Base-by-base conservation (phyloP, 805 yeast species). In the Metschnikowia reukaufii region DNA sequence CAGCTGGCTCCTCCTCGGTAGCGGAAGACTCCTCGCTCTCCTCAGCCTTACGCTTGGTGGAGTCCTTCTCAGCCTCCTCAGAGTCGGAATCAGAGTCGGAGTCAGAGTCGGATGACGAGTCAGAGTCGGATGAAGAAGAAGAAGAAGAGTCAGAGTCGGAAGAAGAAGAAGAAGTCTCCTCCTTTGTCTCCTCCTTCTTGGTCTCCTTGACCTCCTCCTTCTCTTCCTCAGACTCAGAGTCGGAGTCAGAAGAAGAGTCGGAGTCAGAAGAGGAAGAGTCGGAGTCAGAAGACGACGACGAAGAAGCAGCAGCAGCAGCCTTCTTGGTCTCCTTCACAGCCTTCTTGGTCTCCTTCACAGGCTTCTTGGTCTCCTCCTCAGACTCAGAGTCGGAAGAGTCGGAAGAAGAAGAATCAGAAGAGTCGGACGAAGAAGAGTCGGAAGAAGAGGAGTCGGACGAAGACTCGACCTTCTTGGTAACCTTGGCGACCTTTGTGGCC, bases 31-130 rank as follows among this genome's bases (percentile, higher is more conserved):
- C 52, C 41, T 52, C 58, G 32, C 39, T 30, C 19, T 39, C 45
- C 27, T 49, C 51, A 40, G 59, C 58, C 50, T 57, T 51, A 40
- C 62, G 59, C 60, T 59, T 59, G 76, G 34, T 63, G 53, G 64
- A 60, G 46, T 56, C 57, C 39, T 60, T 48, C 34, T 39, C 47
- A 29, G 52, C 25, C 47, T 72, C 73, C 51, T 72, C 72, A 49
- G 71, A 66, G 54, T 64, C 67, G 47, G 63, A 68, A 45, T 69
- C 74, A 36, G 66, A 68, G 50, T 36, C 42, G 45, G 63, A 68
- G 44, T 67, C 73, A 35, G 65, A 67, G 21, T 20, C 35, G 33
- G 47, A 61, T 18, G 52, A 30, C 4, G 55, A 54, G 37, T 57
- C 57, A 39, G 64, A 54, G 35, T 37, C 66, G 44, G 62, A 68